Conservation (phyloP, 2,329 filamentous ascomycete species). For the Cercospora brassicicola region DNA sequence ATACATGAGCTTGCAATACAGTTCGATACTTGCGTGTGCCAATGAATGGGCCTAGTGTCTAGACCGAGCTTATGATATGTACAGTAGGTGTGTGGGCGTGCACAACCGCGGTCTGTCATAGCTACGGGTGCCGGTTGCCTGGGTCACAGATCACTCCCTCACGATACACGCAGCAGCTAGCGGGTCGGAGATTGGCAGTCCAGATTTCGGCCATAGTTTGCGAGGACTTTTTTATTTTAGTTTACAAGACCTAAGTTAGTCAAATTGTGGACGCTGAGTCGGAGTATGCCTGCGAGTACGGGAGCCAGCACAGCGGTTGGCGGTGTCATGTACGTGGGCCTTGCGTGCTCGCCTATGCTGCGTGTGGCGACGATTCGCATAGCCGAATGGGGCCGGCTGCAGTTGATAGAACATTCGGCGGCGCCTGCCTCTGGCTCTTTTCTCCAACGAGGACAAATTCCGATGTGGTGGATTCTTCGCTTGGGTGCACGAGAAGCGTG, state of each 20-base stretch:
- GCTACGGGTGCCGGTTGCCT: background rate
- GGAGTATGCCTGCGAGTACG: background rate
- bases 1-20: background rate
- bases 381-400: background rate
- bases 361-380: background rate
- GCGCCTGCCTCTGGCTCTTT: background rate
- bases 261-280: background rate
- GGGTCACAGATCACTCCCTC: background rate
- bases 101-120: background rate
- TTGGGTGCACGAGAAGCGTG: background rate
- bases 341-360: slow-evolving; percentile 1
- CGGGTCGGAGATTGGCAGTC: slow-evolving; percentile 5
- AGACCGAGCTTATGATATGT: too few species aligned
- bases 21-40: background rate
- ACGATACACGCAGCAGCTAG: background rate
- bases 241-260: background rate
- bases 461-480: background rate
- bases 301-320: background rate
- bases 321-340: background rate
- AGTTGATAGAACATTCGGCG: background rate
- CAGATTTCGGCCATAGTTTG: background rate
- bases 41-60: too few species aligned
- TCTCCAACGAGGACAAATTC: background rate
- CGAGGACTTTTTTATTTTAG: background rate
- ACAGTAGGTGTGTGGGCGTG: too few species aligned